Conservation (phyloP, 129 eudicot species). For the Deinandra increscens region DNA sequence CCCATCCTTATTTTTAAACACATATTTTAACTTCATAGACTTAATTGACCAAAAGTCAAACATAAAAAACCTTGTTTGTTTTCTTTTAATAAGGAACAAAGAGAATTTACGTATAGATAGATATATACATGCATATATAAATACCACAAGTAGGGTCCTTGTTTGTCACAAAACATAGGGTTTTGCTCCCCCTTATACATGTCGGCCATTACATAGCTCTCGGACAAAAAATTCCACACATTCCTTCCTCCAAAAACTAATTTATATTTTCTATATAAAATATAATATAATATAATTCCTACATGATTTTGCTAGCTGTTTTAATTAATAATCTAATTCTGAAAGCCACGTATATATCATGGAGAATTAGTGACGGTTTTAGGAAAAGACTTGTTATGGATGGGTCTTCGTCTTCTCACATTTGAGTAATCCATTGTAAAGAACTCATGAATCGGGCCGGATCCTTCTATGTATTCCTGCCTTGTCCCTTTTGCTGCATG, state of each 20-base stretch:
- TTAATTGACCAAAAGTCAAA: background rate
- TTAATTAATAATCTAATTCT: slow-evolving; percentile 4
- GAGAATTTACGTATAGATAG: slow-evolving; percentile 21
- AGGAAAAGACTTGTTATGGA: slow-evolving; percentile 53
- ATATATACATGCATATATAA: slow-evolving; percentile 26
- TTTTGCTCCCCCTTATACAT: slow-evolving; percentile 31
- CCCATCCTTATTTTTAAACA: too few relatives aligned
- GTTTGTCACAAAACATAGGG: slow-evolving; percentile 29
- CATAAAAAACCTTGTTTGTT: background rate
- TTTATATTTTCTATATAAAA: background rate
- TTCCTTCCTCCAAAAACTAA: slow-evolving; percentile 10
- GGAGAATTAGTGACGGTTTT: slow-evolving; percentile 37
- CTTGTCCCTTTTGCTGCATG: slow-evolving; percentile 42
- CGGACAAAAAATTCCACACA: slow-evolving; percentile 32
- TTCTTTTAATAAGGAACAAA: slow-evolving; percentile 12
- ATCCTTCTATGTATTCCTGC: slow-evolving; percentile 35
- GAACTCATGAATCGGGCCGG: slow-evolving; percentile 36
- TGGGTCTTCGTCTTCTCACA: slow-evolving; percentile 66
- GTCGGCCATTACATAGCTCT: slow-evolving; percentile 38
- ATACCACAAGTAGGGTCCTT: slow-evolving; percentile 27
- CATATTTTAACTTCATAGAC: background rate
- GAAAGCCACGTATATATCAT: slow-evolving; percentile 28
- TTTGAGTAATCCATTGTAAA: slow-evolving; percentile 62
- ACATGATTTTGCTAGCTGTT: background rate
- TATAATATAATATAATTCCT: slow-evolving; percentile 9